A percentile compares a stretch with the other conserved stretches of the same genome.
phyloP scores from a whole-genome alignment of 805 yeast species.

The Kazachstania africana region DNA sequence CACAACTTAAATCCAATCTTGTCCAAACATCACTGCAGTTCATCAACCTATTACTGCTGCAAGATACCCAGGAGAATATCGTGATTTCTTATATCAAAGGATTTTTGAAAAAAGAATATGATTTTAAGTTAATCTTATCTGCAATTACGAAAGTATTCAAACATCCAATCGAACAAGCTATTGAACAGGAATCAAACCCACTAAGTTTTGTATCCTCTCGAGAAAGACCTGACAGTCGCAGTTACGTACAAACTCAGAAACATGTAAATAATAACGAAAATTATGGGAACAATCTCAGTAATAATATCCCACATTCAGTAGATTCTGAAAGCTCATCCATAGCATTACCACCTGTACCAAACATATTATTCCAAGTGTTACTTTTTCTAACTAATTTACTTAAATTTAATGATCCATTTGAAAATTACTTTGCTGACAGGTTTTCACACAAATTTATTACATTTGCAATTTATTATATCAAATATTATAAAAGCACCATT shows the following conservation, averaged over 20 bases:
- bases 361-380: constrained; percentile 48
- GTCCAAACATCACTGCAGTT: constrained; percentile 51
- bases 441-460: constrained; percentile 44
- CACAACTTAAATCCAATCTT: constrained; percentile 30
- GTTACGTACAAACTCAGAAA: neutral
- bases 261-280: constrained; percentile 3
- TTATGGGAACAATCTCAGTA: constrained; percentile 1
- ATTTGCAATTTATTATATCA: constrained; percentile 44
- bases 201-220: too few species aligned
- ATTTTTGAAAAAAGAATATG: too few species aligned
- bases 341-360: constrained; percentile 27
- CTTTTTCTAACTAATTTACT: constrained; percentile 65
- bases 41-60: constrained; percentile 39
- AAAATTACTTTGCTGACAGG: constrained; percentile 32
- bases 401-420: constrained; percentile 53
- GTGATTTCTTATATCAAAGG: too few species aligned
- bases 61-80: too few species aligned
- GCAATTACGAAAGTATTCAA: too few species aligned
- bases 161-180: too few species aligned
- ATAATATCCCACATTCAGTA: too few species aligned
- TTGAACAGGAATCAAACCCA: too few species aligned
- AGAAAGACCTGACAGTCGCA: too few species aligned
- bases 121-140: too few species aligned
- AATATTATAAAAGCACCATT: constrained; percentile 28
- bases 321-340: constrained; percentile 6